These are phyloP conservation scores for Podospora bellae-mahoneyi DNA, from an alignment of 495 filamentous ascomycete genomes.

Conservation along the genomic window DNA sequence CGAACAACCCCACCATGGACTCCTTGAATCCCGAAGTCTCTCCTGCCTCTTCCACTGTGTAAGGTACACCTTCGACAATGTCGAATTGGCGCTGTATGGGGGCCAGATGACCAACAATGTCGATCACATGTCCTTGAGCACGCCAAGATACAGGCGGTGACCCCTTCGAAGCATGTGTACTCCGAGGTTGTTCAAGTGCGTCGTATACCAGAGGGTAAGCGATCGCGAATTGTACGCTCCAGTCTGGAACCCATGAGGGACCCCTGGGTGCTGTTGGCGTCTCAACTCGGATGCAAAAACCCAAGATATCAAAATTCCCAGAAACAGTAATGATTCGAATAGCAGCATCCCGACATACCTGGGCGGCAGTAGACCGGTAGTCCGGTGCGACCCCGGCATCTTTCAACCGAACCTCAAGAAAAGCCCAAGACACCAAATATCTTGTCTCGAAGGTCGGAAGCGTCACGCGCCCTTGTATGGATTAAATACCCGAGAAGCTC, in stretches of 20 bases:
- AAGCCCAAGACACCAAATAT: conserved; percentile 36
- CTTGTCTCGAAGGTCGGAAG: conserved; percentile 30
- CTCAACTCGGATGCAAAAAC: conserved; percentile 9
- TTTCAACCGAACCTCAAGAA: neutral
- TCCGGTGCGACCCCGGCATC: conserved; percentile 8
- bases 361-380: conserved; percentile 5
- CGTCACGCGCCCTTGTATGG: conserved; percentile 20
- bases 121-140: conserved; percentile 16
- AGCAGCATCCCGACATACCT: conserved; percentile 14
- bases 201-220: conserved; percentile 11
- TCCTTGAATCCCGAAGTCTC: neutral
- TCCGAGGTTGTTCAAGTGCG: conserved; percentile 1
- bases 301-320: conserved; percentile 12
- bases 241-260: conserved; percentile 21
- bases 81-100: conserved; percentile 3
- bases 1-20: neutral
- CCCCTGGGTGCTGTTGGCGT: neutral
- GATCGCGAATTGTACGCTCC: neutral
- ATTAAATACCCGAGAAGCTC: conserved; percentile 11
- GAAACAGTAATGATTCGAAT: conserved; percentile 6
- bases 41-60: neutral
- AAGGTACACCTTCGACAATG: neutral
- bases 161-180: conserved; percentile 14
- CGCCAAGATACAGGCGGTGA: neutral
- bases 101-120: conserved; percentile 1